Base-by-base conservation (phyloP, 208 protist species). In the Crithidia mellificae region DNA sequence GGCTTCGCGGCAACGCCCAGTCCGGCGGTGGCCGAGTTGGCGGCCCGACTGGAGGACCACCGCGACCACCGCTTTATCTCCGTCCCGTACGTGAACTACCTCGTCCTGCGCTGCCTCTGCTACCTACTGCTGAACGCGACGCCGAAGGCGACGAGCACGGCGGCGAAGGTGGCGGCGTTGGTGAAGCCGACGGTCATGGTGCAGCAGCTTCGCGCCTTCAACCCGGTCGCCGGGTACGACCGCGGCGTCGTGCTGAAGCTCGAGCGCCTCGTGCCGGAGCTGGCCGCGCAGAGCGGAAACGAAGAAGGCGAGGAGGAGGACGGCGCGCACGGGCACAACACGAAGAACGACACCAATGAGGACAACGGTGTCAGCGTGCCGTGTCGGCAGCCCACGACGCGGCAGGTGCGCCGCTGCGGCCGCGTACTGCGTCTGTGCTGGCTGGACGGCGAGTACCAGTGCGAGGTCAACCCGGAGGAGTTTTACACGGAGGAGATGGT, bases 101-200 rank as follows among this genome's bases (percentile, higher is more conserved):
- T 81, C 30, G 74, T 90, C 11, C 56, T 92, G 44, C 86, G 87
- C 22, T 86, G 84, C 54, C 56, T 90, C 57, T 93, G 86, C 71
- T 95, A 95, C 53, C 58, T 93, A 6, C 71, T 95, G 34, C 74
- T 90, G 32, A 78, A 90, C 52, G 73, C 83, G 30, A 91, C 87
- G 0, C 90, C 90, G 2, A 89, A 84, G 63, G 36, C 82, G 20
- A 91, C 79, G 1, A 74, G 77, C 52, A 87, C 88, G 0, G 73
- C 87, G 32, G 79, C 59, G 27, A 91, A 94, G 77, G 87, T 96
- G 46, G 82, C 85, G 0, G 80, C 85, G 17, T 59, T 94, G 30
- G 47, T 96, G 57, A 97, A 97, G 76, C 92, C 92, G 1, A 83
- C 85, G 30, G 80, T 85, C 11, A 67, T 91, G 30, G 81, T 83